Evolutionary conservation across 176 grass and related monocot genomes (phyloP).

Genomic region (Metroxylon sagu): DNA sequence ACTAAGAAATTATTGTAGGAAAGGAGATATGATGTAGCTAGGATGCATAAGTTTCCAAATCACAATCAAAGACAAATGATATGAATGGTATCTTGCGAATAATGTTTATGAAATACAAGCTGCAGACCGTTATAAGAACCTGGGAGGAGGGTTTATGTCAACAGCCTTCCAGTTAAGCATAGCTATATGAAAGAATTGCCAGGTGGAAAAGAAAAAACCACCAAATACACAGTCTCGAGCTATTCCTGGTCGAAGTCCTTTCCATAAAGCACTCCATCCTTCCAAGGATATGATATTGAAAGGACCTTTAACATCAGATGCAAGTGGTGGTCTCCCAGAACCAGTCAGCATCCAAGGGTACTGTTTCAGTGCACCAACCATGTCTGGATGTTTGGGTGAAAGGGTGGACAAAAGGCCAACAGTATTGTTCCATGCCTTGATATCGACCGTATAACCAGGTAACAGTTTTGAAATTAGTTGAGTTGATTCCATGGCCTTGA

Average conservation of each 20-base stretch:
- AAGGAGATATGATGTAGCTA: too few species aligned
- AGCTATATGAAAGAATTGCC: slow-evolving; percentile 72
- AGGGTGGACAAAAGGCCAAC: slow-evolving; percentile 67
- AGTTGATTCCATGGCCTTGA: slow-evolving; percentile 29
- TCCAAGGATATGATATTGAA: slow-evolving; percentile 63
- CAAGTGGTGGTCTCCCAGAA: slow-evolving; percentile 63
- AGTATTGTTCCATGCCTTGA: slow-evolving; percentile 50
- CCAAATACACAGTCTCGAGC: slow-evolving; percentile 76
- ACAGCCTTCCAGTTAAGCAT: slow-evolving; percentile 81
- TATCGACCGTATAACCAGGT: slow-evolving; percentile 55
- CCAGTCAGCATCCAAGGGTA: slow-evolving; percentile 93
- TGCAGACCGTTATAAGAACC: slow-evolving; percentile 27
- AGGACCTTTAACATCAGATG: slow-evolving; percentile 70
- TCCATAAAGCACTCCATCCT: slow-evolving; percentile 88
- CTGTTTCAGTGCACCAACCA: slow-evolving; percentile 63
- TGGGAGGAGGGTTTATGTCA: slow-evolving; percentile 67
- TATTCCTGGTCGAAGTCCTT: slow-evolving; percentile 68
- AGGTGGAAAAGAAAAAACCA: slow-evolving; percentile 85
- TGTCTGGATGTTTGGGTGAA: slow-evolving; percentile 48
- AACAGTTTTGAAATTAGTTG: slow-evolving; percentile 59
- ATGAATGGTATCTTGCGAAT: not conserved
- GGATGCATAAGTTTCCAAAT: too few species aligned
- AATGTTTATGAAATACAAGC: not conserved
- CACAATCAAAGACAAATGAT: not conserved
- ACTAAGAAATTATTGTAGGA: too few species aligned